Percentiles rank a stretch among this genome's conserved stretches.
Conservation (phyloP, 148 eudicot species). For the Arbutus unedo region DNA sequence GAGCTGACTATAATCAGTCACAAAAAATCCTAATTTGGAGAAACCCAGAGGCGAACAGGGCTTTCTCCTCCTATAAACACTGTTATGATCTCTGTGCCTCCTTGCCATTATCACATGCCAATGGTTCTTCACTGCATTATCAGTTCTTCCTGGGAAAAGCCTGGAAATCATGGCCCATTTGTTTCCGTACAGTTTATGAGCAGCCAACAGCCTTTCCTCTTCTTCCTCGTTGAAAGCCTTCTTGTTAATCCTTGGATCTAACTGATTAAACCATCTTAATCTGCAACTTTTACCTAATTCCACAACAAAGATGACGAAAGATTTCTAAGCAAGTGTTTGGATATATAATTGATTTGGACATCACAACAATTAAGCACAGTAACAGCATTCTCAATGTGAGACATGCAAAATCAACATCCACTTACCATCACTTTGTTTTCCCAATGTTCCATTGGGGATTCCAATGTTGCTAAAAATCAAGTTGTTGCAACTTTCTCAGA, state of each 20-base stretch:
- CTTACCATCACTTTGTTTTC: too few relatives aligned
- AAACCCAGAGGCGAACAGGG: neutral
- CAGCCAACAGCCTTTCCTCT: conserved; percentile 48
- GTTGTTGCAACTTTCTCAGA: too few relatives aligned
- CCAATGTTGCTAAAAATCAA: too few relatives aligned
- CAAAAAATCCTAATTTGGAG: neutral
- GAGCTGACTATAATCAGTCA: neutral
- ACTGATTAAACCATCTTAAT: conserved; percentile 72
- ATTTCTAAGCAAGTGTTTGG: too few relatives aligned
- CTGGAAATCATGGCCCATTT: conserved; percentile 67
- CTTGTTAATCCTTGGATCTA: conserved; percentile 57
- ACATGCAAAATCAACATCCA: neutral
- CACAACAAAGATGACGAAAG: neutral
- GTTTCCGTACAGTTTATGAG: conserved; percentile 56
- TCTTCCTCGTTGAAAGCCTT: conserved; percentile 51
- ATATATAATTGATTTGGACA: too few relatives aligned
- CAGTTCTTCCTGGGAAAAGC: conserved; percentile 62
- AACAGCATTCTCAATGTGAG: neutral
- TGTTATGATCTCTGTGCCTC: conserved; percentile 37
- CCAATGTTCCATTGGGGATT: too few relatives aligned
- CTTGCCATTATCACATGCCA: conserved; percentile 72
- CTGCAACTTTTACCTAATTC: conserved; percentile 65
- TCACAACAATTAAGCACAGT: too few relatives aligned
- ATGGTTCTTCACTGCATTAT: conserved; percentile 72
- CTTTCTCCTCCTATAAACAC: conserved; percentile 35